These are phyloP conservation scores for Apiotrichum brassicae DNA, from an alignment of 1,284 basidiomycete genomes.

Conservation along the genomic window DNA sequence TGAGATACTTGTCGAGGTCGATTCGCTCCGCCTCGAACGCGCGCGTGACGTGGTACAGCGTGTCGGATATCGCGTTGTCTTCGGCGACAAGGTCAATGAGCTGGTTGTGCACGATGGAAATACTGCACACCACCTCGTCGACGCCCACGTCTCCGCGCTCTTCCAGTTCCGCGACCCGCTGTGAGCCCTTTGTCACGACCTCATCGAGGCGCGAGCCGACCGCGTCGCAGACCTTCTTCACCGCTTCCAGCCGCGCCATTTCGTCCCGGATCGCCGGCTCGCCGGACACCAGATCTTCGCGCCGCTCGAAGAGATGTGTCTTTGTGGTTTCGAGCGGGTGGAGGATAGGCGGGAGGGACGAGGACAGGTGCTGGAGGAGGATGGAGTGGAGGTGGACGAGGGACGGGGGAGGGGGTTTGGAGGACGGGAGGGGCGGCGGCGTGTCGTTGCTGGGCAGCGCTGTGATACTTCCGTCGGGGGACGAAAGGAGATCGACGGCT, in stretches of 20 bases:
- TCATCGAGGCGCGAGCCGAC: conserved; percentile 63
- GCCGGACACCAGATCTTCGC: conserved; percentile 76
- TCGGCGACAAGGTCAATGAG: conserved; percentile 94
- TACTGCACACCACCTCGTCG: conserved; percentile 89
- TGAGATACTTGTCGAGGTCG: conserved; percentile 84
- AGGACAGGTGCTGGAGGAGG: conserved; percentile 66
- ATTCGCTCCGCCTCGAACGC: conserved; percentile 87
- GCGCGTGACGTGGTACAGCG: conserved; percentile 91
- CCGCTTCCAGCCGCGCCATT: conserved; percentile 87
- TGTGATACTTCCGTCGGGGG: conserved; percentile 35
- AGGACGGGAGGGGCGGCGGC: conserved; percentile 71
- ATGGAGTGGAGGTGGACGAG: conserved; percentile 74
- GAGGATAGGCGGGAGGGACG: conserved; percentile 62
- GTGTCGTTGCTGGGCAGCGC: conserved; percentile 37
- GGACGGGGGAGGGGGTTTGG: conserved; percentile 64
- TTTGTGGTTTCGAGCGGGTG: conserved; percentile 63
- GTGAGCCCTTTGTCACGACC: conserved; percentile 60
- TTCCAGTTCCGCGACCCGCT: conserved; percentile 62
- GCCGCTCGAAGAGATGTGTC: conserved; percentile 69
- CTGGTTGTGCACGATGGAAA: conserved; percentile 95
- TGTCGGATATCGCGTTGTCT: conserved; percentile 96
- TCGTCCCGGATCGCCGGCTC: conserved; percentile 92
- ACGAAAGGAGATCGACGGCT: conserved; percentile 23
- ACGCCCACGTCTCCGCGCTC: conserved; percentile 56
- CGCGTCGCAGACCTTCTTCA: conserved; percentile 80